These are phyloP conservation scores for Venturia oleaginea DNA, from an alignment of 2,329 filamentous ascomycete genomes.

Conservation along the genomic window DNA sequence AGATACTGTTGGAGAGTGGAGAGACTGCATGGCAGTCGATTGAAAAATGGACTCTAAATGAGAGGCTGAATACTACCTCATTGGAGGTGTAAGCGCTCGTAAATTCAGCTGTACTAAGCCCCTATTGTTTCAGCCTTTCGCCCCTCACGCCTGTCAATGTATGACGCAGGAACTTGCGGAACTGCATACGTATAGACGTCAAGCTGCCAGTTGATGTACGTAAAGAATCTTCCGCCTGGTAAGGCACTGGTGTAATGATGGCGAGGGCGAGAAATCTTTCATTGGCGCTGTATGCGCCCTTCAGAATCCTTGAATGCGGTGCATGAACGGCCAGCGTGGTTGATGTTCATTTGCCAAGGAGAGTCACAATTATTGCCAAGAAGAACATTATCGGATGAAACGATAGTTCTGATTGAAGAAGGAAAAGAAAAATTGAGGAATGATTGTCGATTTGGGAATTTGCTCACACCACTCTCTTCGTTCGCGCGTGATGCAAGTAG, in stretches of 20 bases:
- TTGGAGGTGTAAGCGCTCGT: not conserved
- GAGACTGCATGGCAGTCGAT: not conserved
- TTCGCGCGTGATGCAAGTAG: not conserved
- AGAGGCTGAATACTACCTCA: not conserved
- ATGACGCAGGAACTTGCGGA: not conserved
- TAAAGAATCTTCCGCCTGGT: not conserved
- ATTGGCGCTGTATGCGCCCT: not conserved
- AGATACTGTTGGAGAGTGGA: not conserved
- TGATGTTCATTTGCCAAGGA: not conserved
- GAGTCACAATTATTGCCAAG: not conserved
- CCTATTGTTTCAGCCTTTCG: constrained; percentile 6
- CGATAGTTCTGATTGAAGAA: not conserved
- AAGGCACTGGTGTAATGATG: not conserved
- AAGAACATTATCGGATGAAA: not conserved
- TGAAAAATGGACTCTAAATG: not conserved
- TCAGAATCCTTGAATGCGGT: not conserved
- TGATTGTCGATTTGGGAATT: not conserved
- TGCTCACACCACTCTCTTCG: not conserved
- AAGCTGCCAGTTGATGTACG: not conserved
- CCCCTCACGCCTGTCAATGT: not conserved
- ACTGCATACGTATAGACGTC: not conserved
- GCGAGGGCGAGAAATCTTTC: not conserved
- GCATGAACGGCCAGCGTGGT: not conserved
- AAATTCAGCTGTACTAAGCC: not conserved
- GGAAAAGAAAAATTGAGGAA: not conserved